Evolutionary conservation across 805 yeast genomes (phyloP), one percentile per base, ranked within the genome.

Genomic region (Saturnispora mendoncae): DNA sequence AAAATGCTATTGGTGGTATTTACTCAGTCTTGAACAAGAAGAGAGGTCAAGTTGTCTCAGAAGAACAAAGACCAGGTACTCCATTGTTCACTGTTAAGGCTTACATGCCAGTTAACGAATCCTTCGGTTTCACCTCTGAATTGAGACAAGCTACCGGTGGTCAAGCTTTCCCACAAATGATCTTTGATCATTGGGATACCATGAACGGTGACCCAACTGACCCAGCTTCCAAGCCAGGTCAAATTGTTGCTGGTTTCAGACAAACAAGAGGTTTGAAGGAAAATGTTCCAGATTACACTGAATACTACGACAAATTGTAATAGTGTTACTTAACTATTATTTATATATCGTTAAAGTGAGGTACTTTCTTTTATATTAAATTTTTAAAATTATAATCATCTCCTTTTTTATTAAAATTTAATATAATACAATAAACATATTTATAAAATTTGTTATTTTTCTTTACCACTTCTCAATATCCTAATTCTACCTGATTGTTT

Each of bases 121-220:
- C 98, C 46, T 90, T 92, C 83, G 98, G 98, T 84, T 90, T 90
- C 95, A 83, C 95, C 62, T 92, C 94, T 78, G 95, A 88, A 66
- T 83, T 90, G 67, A 86, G 98, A 80, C 97, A 90, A 77, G 96
- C 97, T 67, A 90, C 98, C 66, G 97, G 96, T 84, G 98, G 98
- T 73, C 98, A 90, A 80, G 98, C 98, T 71, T 90, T 90, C 98
- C 98, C 98, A 75, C 97, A 90, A 78, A 79, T 92, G 94, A 94
- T 92, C 71, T 92, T 90, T 74, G 97, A 92, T 72, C 98, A 90
- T 72, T 90, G 97, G 97, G 75, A 86, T 56, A 71, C 85, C 61
- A 74, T 92, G 77, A 64, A 66, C 58, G 95, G 96, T 71, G 92
- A 87, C 72, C 94, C 94, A 67, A 72, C 83, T 57, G 97, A 90